Base-by-base conservation (phyloP, 176 grass and related monocot species). In the Cenchrus fungigraminus region DNA sequence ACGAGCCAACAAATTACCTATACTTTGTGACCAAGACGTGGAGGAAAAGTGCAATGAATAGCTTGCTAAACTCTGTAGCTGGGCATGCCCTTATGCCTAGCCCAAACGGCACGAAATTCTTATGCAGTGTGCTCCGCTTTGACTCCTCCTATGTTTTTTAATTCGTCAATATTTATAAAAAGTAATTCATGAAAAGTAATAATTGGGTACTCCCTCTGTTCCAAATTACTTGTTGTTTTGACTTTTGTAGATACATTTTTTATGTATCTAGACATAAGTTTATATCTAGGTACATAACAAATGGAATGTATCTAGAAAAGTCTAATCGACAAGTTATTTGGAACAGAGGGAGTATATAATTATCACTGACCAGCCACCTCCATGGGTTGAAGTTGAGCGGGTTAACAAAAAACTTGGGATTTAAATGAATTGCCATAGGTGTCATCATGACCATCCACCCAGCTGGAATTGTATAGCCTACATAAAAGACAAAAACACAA, bases 91-190 rank as follows among this genome's bases (percentile, higher is more conserved):
- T 82, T 49, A 19, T 60, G 51, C 85, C 71, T 2, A 79, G 72
- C 74, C 85, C 85, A 32, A 76, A 87, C 50, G 85, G 71, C 51
- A 82, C 81, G 42, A 82, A 87, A 20, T 82, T 87, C 40, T 56
- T 87, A 2, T 16, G 37, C 37, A 40, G 42, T 5, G 19, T 17
- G 37, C 37, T 32, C 47, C 19, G 44, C 52, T 82, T 82, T 47
- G 65, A 9, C 40, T 59, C 69, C 9, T 81, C 85, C 85, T 87
- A 4, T 9, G 6, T 46, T 46, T 46, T 46, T 6, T 6, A 46
- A 46, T 46, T 46, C 37, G 6, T 46, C 37, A 4, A 40, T 40
- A 40, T 40, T 40, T 40, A 40, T 40, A 40, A 40, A 40, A 40
- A 40, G 37, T 40, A 40, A 40, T 40, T 40, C 37, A 40, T 40